Conservation (phyloP, 2,329 filamentous ascomycete genomes). For the Aureobasidium sp. region DNA sequence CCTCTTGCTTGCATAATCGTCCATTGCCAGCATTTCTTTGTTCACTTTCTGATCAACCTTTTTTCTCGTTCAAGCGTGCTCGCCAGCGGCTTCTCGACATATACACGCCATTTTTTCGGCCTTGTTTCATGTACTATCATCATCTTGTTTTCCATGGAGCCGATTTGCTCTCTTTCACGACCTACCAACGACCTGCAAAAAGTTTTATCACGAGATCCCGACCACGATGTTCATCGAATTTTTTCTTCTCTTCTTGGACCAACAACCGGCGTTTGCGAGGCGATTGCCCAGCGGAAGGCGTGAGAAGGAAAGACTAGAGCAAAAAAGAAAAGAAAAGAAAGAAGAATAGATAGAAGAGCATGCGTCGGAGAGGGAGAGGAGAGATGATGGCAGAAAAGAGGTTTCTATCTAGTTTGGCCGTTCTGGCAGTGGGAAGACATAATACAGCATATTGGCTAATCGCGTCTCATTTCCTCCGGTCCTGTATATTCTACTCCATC, state of each 20-base stretch:
- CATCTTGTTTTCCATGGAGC: background rate
- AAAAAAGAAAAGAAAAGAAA: background rate
- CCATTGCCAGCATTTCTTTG: background rate
- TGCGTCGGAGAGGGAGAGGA: constrained; percentile 15
- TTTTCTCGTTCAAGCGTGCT: constrained; percentile 2
- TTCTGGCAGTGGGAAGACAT: background rate
- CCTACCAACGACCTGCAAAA: constrained; percentile 11
- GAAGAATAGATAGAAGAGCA: background rate
- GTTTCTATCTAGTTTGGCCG: background rate
- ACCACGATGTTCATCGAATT: constrained; percentile 1
- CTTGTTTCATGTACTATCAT: background rate
- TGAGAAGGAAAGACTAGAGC: background rate
- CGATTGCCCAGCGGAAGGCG: background rate
- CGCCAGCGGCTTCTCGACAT: constrained; percentile 1
- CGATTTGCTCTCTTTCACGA: constrained; percentile 11
- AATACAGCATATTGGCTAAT: background rate
- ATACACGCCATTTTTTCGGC: background rate
- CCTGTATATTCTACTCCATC: background rate
- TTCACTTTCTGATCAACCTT: background rate
- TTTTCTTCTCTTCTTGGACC: constrained; percentile 1
- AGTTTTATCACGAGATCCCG: constrained; percentile 16
- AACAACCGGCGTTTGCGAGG: background rate
- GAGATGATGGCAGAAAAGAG: constrained; percentile 13
- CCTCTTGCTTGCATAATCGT: background rate
- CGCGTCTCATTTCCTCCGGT: background rate